A percentile compares a stretch with the other conserved stretches of the same genome.
Conservation (phyloP, 768 basidiomycete species). For the Pluteus cervinus region DNA sequence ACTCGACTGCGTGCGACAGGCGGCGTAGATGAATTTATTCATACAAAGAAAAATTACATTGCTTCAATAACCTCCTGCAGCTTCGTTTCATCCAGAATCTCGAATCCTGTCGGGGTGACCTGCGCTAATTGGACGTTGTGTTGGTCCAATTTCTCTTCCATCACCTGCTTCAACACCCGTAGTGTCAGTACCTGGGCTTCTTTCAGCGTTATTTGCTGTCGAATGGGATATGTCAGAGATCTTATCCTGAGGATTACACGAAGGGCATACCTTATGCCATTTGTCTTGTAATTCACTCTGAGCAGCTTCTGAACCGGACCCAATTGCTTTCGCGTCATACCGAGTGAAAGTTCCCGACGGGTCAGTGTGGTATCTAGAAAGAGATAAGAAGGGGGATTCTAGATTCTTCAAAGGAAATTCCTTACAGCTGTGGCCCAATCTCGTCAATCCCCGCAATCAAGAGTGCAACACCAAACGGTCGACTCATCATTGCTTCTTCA, state of each 20-base stretch:
- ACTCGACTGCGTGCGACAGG: no score
- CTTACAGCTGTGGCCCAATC: slow-evolving; percentile 90
- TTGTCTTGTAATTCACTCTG: slow-evolving; percentile 96
- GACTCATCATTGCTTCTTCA: slow-evolving; percentile 98
- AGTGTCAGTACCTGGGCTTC: slow-evolving; percentile 87
- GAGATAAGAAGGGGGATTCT: background rate
- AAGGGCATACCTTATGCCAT: slow-evolving; percentile 75
- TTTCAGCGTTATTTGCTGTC: slow-evolving; percentile 84
- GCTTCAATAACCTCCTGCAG: slow-evolving; percentile 82
- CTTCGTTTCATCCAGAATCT: slow-evolving; percentile 76
- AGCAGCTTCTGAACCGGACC: slow-evolving; percentile 95
- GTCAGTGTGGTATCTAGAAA: slow-evolving; percentile 87
- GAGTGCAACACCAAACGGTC: slow-evolving; percentile 97
- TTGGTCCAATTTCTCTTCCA: slow-evolving; percentile 99
- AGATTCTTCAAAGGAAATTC: slow-evolving; percentile 10
- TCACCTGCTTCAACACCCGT: slow-evolving; percentile 94
- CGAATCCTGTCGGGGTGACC: slow-evolving; percentile 88
- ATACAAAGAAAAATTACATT: slow-evolving; percentile 45
- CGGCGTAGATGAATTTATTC: no score
- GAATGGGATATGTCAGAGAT: slow-evolving; percentile 5
- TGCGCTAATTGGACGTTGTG: slow-evolving; percentile 98
- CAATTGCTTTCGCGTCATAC: slow-evolving; percentile 98
- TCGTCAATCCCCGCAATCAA: slow-evolving; percentile 98
- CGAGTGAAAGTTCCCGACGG: slow-evolving; percentile 97
- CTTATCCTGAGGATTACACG: background rate